Conservation (phyloP, 2,329 filamentous ascomycete species). For the Epicoccum nigrum region DNA sequence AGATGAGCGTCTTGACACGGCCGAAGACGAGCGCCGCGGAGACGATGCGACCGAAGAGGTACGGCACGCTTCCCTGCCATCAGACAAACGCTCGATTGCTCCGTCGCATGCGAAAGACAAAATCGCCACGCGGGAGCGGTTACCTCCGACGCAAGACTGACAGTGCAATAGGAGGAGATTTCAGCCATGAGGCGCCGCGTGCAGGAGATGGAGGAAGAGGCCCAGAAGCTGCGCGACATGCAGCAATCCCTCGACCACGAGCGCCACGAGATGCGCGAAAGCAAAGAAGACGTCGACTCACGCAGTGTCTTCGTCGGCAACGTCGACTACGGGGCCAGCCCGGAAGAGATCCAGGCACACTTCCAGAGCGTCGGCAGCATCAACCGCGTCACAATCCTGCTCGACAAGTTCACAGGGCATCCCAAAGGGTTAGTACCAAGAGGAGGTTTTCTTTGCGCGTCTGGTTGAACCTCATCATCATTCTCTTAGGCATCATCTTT, state of each 20-base stretch:
- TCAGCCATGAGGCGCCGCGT: conserved; percentile 60
- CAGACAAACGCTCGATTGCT: background rate
- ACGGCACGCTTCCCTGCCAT: conserved; percentile 17
- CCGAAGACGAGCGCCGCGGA: conserved; percentile 34
- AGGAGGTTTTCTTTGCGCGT: conserved; percentile 45
- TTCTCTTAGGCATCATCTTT: conserved; percentile 32
- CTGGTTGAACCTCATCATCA: conserved; percentile 5
- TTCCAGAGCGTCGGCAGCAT: conserved; percentile 97
- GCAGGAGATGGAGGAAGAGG: conserved; percentile 65
- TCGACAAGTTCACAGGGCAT: conserved; percentile 98
- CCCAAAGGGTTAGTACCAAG: conserved; percentile 86
- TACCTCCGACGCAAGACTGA: conserved; percentile 9
- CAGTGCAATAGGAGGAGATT: conserved; percentile 48
- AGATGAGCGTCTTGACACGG: conserved; percentile 42
- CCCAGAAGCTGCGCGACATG: conserved; percentile 61
- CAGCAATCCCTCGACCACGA: conserved; percentile 77
- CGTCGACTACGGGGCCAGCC: conserved; percentile 95
- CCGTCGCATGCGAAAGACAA: background rate
- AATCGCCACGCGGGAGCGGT: background rate
- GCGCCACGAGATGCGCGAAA: conserved; percentile 80
- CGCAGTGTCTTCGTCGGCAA: conserved; percentile 98
- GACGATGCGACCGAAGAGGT: conserved; percentile 46
- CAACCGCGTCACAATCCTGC: conserved; percentile 94
- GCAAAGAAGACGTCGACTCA: conserved; percentile 93
- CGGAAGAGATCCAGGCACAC: conserved; percentile 97